phyloP scores from a whole-genome alignment of 129 eudicot species.

The Helianthus tuberosus region DNA sequence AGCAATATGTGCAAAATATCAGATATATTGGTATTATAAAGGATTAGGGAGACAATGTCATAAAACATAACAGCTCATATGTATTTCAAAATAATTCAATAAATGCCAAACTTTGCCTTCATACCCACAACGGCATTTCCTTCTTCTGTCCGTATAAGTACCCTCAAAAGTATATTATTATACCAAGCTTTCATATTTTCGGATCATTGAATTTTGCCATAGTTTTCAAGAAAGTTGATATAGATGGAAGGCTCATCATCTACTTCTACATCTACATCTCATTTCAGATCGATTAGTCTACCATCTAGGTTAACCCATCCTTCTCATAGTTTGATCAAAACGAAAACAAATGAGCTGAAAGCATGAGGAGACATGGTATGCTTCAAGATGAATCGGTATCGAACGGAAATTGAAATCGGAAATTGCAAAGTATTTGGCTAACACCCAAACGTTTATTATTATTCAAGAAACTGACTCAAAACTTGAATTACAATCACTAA shows the following conservation, averaged over 20 bases:
- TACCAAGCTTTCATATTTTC: slow-evolving; percentile 21
- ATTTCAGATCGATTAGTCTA: slow-evolving; percentile 41
- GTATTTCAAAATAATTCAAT: slow-evolving; percentile 10
- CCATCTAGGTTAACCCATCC: slow-evolving; percentile 39
- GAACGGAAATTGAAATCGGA: no score
- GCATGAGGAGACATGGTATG: slow-evolving; percentile 15
- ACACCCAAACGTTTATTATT: no score
- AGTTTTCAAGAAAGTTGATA: not conserved
- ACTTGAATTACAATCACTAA: no score
- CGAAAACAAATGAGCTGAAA: slow-evolving; percentile 37
- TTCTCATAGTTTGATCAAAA: slow-evolving; percentile 3
- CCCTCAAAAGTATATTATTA: slow-evolving; percentile 4
- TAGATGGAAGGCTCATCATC: slow-evolving; percentile 27
- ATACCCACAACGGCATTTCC: not conserved
- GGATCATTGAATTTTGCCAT: slow-evolving; percentile 15
- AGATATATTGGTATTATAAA: not conserved
- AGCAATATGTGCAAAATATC: not conserved
- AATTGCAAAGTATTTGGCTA: no score
- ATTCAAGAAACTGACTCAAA: no score
- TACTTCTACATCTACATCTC: not conserved
- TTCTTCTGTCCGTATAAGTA: slow-evolving; percentile 28
- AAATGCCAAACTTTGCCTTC: slow-evolving; percentile 18
- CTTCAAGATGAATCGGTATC: no score
- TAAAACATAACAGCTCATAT: slow-evolving; percentile 28
- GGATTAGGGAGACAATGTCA: slow-evolving; percentile 8